A percentile compares a stretch with the other conserved stretches of the same genome.
Conservation (phyloP, 345 rosid species). For the Citrus inodora region DNA sequence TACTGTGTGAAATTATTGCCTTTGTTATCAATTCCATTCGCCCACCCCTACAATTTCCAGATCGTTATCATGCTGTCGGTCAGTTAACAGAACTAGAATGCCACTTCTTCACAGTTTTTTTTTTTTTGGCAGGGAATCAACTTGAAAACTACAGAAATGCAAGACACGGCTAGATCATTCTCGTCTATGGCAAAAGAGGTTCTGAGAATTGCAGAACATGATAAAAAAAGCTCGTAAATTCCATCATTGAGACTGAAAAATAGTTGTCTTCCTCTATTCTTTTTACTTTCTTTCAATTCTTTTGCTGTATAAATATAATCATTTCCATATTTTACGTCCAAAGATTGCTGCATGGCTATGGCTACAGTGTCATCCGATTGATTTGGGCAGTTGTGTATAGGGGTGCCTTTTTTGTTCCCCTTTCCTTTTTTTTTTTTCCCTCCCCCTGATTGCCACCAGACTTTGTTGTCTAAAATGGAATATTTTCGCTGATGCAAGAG, state of each 20-base stretch:
- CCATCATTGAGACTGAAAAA: background rate
- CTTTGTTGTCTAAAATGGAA: background rate
- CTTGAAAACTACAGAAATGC: slow-evolving; percentile 70
- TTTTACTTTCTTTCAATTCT: background rate
- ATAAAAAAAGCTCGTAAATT: slow-evolving; percentile 38
- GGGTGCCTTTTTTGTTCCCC: background rate
- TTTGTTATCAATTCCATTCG: background rate
- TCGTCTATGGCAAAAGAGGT: slow-evolving; percentile 79
- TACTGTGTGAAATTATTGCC: slow-evolving; percentile 9
- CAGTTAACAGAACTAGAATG: background rate
- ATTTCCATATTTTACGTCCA: background rate
- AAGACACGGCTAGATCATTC: slow-evolving; percentile 81
- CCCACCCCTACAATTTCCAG: background rate
- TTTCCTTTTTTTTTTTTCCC: background rate
- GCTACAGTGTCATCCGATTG: background rate
- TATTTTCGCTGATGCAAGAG: no score
- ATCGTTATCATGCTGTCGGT: background rate
- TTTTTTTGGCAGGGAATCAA: slow-evolving; percentile 59
- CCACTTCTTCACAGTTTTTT: background rate
- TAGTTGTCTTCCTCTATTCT: background rate
- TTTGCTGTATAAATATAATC: background rate
- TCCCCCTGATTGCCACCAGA: background rate
- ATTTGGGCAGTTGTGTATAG: background rate
- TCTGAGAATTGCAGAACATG: slow-evolving; percentile 61
- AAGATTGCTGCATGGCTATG: background rate